Base-by-base conservation (phyloP, 2,329 filamentous ascomycete genomes). In the Bipolaris sorokiniana region DNA sequence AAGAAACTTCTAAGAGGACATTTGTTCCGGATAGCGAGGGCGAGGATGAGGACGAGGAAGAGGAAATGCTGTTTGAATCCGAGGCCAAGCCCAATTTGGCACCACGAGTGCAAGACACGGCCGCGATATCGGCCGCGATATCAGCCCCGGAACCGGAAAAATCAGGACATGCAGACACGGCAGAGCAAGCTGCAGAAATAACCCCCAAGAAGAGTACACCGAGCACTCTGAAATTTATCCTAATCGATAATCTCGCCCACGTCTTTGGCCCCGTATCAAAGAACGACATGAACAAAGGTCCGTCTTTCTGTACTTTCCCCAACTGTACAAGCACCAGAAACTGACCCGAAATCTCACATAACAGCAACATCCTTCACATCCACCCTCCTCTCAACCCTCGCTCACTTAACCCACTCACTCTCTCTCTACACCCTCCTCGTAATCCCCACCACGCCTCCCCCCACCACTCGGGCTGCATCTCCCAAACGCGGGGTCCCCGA, bases 301-400 rank as follows among this genome's bases (percentile, higher is more conserved):
- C 36, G 31, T 13, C 1, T 36, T 6, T 2, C 11, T 56, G 72
- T 26, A 53, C 69, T 34, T n/a, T 61, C 42, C 61, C 42, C 13
- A 18, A 58, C 37, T 10, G 11, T 41, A 11, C 18, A 6, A 7
- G 2, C 3, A n/a, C 50, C 72, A n/a, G 36, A 41, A 23, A 5
- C 31, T 45, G 15, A 42, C 31, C 61, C 59, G 38, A 58, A 48
- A 11, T 7, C 38, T 13, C 9, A 7, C 20, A 9, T 13, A 16
- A 18, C 38, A 68, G 78, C 76, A 42, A 79, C 79, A 65, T 73
- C 76, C 10, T 66, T 79, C 4, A 62, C 81, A 11, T 64, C 76
- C 13, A 68, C 73, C 11, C 76, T 83, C 51, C 72, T 83, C 58
- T 74, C 74, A 36, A 71, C 73, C 4, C 70, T 83, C 13, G 53